These are phyloP conservation scores for Diutina pseudorugosa DNA, from an alignment of 1,139 yeast species.

Conservation along the genomic window DNA sequence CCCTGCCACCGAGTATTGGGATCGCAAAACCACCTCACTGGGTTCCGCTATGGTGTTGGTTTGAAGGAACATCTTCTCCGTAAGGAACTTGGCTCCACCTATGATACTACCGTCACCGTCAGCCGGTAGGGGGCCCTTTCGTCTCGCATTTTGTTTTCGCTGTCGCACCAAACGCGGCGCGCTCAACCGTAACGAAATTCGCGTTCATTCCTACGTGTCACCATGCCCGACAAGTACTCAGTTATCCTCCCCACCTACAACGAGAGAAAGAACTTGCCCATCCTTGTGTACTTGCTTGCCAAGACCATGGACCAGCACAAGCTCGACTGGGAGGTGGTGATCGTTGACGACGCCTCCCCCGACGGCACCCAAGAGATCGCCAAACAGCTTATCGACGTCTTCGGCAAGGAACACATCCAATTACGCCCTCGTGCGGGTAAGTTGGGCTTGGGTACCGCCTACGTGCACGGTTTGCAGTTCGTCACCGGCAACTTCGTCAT, in stretches of 20 bases:
- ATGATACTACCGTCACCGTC: background rate
- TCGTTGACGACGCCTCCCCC: slow-evolving; percentile 75
- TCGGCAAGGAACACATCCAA: slow-evolving; percentile 53
- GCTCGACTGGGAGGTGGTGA: slow-evolving; percentile 66
- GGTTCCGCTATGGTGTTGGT: background rate
- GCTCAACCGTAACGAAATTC: background rate
- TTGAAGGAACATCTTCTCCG: background rate
- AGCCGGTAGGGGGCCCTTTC: background rate
- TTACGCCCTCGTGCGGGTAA: slow-evolving; percentile 70
- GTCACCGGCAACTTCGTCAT: slow-evolving; percentile 69
- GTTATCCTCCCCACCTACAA: slow-evolving; percentile 73
- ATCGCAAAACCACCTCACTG: background rate
- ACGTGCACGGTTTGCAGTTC: slow-evolving; percentile 63
- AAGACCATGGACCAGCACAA: slow-evolving; percentile 52
- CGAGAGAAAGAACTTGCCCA: slow-evolving; percentile 61
- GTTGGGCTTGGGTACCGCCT: slow-evolving; percentile 74
- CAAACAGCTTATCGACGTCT: slow-evolving; percentile 46
- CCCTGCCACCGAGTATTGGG: slow-evolving; percentile 2
- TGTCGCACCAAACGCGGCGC: background rate
- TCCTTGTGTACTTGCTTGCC: slow-evolving; percentile 58
- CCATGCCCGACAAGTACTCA: slow-evolving; percentile 45
- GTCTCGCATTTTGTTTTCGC: no score
- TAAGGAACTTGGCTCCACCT: background rate
- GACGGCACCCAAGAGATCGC: slow-evolving; percentile 77
- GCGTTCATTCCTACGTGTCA: slow-evolving; percentile 1